phyloP scores from a whole-genome alignment of 2,329 filamentous ascomycete species.

The Paraconiothyrium sp. region DNA sequence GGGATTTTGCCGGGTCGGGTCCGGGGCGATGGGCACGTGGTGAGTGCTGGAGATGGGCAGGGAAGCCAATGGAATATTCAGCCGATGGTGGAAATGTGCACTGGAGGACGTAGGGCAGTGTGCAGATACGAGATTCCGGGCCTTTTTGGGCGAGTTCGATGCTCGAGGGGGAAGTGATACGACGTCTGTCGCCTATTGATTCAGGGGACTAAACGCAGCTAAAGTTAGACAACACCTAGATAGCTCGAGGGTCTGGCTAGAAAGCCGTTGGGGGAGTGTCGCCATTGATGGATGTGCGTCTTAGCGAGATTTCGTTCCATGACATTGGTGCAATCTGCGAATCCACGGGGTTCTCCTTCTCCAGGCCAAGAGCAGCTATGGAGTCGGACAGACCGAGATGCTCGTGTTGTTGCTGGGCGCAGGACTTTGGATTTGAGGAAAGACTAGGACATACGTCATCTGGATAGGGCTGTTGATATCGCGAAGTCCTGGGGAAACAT shows the following conservation, averaged over 20 bases:
- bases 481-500: not conserved
- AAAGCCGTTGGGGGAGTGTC: not conserved
- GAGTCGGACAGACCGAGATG: not conserved
- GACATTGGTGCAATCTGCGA: slow-evolving; percentile 1
- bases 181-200: slow-evolving; percentile 16
- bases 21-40: slow-evolving; percentile 10
- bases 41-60: not conserved
- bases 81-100: not conserved
- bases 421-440: not conserved
- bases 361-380: not conserved
- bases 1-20: slow-evolving; percentile 12
- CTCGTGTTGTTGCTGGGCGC: not conserved
- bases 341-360: not conserved
- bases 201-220: not conserved
- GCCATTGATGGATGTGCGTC: not conserved
- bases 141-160: not conserved
- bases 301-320: not conserved
- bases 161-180: slow-evolving; percentile 18
- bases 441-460: slow-evolving; percentile 11
- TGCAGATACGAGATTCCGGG: slow-evolving; percentile 20
- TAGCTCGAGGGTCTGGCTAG: not conserved
- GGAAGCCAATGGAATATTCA: not conserved
- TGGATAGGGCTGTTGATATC: not conserved
- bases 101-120: not conserved
- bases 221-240: not conserved